Evolutionary conservation across 2,329 filamentous ascomycete species (phyloP), one percentile per base, ranked within the genome.

Genomic region (Ophiosphaerella narmari): DNA sequence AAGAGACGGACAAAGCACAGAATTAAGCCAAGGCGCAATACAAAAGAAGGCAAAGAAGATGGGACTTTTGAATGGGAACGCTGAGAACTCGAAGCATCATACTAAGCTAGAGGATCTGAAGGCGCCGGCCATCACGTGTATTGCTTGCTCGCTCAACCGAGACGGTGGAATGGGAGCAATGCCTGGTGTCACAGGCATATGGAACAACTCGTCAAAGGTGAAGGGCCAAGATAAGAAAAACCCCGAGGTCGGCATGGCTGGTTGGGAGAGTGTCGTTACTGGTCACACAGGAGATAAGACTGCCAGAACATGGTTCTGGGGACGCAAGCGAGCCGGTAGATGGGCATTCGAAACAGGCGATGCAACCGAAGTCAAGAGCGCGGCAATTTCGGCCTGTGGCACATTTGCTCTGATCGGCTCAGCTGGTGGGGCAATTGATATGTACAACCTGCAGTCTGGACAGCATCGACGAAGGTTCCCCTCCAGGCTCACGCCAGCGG

Each of bases 231-330:
- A 68, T 46, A 87, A 91, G 72, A 87, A 91, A 72, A 86, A 88
- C 2, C 86, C 91, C 60, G 79, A 86, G 48, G 89, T 86, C 63
- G 83, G 86, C 40, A 86, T 86, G 78, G 96, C 92, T 2, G 94
- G 94, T 1, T 99, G 94, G 94, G 95, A 99, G 73, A 97, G 93
- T 67, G 86, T 99, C 6, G 85, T 99, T 2, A 99, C 94, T 4
- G 93, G 91, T 8, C 95, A 99, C 70, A 87, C 87, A 66, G 85
- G 88, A 43, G 93, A 97, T 66, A 82, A 86, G 38, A 89, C 84
- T 67, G 94, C 91, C 14, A 85, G 94, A 45, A 97, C 94, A 1
- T 99, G 94, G 94, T 97, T 97, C 75, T 97, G 94, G 92, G 94
- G 93, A 5, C 87, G 91, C 48, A 97, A 95, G 75, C 86, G 88